Evolutionary conservation across 345 rosid species (phyloP).

Genomic region (Gossypium bickii): DNA sequence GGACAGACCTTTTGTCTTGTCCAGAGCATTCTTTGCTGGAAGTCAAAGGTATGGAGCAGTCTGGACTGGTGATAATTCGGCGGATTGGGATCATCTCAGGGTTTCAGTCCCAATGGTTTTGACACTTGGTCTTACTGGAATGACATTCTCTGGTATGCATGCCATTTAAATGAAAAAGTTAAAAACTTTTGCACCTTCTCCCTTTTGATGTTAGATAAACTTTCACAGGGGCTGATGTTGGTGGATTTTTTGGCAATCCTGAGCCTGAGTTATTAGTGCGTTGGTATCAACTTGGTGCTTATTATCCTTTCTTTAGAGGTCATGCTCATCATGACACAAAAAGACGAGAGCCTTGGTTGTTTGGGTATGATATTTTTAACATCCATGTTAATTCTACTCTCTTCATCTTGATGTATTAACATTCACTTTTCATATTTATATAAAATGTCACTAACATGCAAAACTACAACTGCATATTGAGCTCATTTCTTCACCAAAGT

Average conservation of each 20-base stretch:
- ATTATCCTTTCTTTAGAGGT: slow-evolving; percentile 94
- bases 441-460: background rate
- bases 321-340: slow-evolving; percentile 99
- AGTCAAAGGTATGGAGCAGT: slow-evolving; percentile 94
- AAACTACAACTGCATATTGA: background rate
- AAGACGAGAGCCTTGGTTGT: slow-evolving; percentile 97
- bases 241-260: slow-evolving; percentile 97
- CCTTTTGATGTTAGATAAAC: slow-evolving; percentile 5
- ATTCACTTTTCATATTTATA: background rate
- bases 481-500: background rate
- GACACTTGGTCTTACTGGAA: slow-evolving; percentile 84
- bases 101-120: slow-evolving; percentile 94
- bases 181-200: background rate
- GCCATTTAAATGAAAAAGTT: background rate
- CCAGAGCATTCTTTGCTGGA: slow-evolving; percentile 95
- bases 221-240: slow-evolving; percentile 87
- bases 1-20: slow-evolving; percentile 92
- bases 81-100: slow-evolving; percentile 96
- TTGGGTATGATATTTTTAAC: slow-evolving; percentile 56
- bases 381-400: background rate
- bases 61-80: slow-evolving; percentile 98
- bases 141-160: slow-evolving; percentile 77
- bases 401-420: slow-evolving; percentile 1
- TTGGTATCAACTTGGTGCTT: slow-evolving; percentile 99
- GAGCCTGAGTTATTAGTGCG: slow-evolving; percentile 86